Evolutionary conservation across 805 yeast genomes (phyloP).

Genomic region (Metschnikowia similis): DNA sequence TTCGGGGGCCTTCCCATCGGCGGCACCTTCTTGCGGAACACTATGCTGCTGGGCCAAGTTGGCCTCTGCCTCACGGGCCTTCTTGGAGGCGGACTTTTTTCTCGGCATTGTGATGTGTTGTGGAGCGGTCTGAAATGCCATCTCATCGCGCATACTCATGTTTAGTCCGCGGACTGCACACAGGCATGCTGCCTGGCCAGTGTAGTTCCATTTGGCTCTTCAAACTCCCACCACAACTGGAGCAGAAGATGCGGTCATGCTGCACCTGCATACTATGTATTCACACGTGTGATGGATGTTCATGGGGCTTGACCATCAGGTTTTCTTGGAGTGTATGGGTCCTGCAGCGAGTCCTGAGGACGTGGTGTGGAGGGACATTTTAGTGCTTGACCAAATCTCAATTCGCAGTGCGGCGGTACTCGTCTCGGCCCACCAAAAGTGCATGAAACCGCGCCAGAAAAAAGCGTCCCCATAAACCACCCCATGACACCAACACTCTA

Average conservation of each 20-base stretch:
- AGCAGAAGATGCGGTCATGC: too few species aligned
- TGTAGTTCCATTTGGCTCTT: too few species aligned
- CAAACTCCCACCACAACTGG: too few species aligned
- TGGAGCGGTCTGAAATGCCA: constrained; percentile 1
- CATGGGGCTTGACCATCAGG: too few species aligned
- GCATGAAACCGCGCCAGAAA: constrained; percentile 2
- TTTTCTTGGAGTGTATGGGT: too few species aligned
- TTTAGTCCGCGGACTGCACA: neutral
- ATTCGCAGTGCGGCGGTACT: too few species aligned
- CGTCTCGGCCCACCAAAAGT: neutral
- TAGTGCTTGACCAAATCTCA: too few species aligned
- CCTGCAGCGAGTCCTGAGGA: too few species aligned
- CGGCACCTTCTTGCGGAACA: neutral
- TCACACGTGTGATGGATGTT: too few species aligned
- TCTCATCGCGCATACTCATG: constrained; percentile 11
- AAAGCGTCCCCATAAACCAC: neutral
- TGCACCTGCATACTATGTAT: too few species aligned
- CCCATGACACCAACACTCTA: neutral
- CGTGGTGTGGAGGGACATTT: too few species aligned
- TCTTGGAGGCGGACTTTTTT: constrained; percentile 81
- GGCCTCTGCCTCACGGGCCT: constrained; percentile 50
- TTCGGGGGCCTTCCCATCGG: constrained; percentile 11
- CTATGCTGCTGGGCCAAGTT: neutral
- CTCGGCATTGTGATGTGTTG: constrained; percentile 55
- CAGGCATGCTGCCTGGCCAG: neutral